Percentiles rank a stretch among this genome's conserved stretches.
Evolutionary conservation across 2,329 filamentous ascomycete species (phyloP).

Genomic region (Verticillium longisporum): DNA sequence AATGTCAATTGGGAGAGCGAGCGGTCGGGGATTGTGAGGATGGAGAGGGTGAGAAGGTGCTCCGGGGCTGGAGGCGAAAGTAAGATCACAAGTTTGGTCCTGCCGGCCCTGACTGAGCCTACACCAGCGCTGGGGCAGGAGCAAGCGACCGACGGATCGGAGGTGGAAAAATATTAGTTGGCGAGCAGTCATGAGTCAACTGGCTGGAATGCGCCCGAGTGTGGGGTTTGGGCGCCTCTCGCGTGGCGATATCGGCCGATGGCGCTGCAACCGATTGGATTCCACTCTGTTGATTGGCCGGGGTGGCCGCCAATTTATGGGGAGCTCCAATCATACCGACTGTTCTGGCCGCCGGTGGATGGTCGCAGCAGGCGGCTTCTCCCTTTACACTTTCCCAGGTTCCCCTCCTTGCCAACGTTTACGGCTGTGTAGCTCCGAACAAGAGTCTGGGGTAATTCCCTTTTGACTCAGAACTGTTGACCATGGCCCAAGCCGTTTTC

Average conservation of each 20-base stretch:
- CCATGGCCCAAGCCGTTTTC: background rate
- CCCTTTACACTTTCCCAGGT: background rate
- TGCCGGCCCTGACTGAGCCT: background rate
- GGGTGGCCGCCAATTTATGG: background rate
- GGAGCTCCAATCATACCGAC: background rate
- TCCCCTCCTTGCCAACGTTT: background rate
- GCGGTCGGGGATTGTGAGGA: background rate
- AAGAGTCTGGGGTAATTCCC: background rate
- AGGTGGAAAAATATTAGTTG: slow-evolving; percentile 2
- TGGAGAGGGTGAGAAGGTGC: background rate
- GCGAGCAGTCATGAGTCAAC: background rate
- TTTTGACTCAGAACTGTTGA: background rate
- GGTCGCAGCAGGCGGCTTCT: background rate
- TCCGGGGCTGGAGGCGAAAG: background rate
- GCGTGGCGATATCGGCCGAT: slow-evolving; percentile 3
- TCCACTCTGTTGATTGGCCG: background rate
- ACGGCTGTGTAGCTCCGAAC: background rate
- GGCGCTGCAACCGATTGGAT: background rate
- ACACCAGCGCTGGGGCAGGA: background rate
- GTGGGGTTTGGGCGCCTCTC: slow-evolving; percentile 1
- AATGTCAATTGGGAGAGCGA: background rate
- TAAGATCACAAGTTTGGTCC: background rate
- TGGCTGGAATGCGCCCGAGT: background rate
- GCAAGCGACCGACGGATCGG: slow-evolving; percentile 1
- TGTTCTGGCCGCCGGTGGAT: background rate